A percentile compares a stretch with the other conserved stretches of the same genome.
phyloP scores from a whole-genome alignment of 768 basidiomycete genomes.

The Amanita polypyramis region DNA sequence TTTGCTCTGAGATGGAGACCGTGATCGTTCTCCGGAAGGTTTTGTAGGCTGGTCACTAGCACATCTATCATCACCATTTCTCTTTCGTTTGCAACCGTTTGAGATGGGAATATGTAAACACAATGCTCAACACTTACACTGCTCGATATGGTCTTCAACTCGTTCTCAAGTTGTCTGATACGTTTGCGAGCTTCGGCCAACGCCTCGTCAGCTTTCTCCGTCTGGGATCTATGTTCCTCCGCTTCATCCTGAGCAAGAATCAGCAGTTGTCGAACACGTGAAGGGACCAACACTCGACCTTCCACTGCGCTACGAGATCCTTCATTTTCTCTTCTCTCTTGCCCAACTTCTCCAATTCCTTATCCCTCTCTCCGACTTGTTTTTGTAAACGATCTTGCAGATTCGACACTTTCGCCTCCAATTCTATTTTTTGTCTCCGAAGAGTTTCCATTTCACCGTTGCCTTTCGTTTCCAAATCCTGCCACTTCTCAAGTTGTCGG shows the following conservation, averaged over 20 bases:
- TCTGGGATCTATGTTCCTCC: conserved; percentile 25
- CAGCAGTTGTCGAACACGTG: background rate
- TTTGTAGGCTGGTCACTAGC: background rate
- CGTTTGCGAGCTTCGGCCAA: conserved; percentile 30
- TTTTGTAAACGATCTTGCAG: conserved; percentile 29
- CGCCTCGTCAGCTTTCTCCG: conserved; percentile 22
- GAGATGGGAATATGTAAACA: background rate
- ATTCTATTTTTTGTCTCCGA: conserved; percentile 42
- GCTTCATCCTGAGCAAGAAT: conserved; percentile 24
- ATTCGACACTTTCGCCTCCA: conserved; percentile 45
- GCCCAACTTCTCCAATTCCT: conserved; percentile 31
- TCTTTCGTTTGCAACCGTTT: background rate
- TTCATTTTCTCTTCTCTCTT: conserved; percentile 32
- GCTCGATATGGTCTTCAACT: conserved; percentile 19
- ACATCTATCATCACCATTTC: background rate
- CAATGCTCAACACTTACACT: background rate
- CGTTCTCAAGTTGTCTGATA: conserved; percentile 32
- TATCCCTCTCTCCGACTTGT: conserved; percentile 23
- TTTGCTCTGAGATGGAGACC: conserved; percentile 1
- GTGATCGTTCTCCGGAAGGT: background rate
- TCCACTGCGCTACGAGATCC: conserved; percentile 29
- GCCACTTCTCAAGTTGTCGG: conserved; percentile 61
- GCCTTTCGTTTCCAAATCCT: conserved; percentile 53
- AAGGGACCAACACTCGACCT: conserved; percentile 25
- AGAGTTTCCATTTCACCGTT: conserved; percentile 45